These are phyloP conservation scores for Dendrobium catenatum DNA, from an alignment of 106 monocot species.

Conservation along the genomic window DNA sequence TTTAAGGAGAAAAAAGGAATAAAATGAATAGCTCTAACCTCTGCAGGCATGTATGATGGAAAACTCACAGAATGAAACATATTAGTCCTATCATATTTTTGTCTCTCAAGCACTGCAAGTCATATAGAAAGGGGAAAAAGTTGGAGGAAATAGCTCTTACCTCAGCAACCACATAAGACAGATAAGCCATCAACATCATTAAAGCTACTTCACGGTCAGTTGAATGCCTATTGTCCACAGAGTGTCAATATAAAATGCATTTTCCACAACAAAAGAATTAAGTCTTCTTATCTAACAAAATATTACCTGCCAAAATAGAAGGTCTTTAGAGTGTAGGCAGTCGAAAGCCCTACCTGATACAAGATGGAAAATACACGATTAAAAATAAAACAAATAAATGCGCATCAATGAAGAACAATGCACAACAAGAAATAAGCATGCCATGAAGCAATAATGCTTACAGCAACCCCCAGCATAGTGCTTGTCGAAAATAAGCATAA, in stretches of 20 bases:
- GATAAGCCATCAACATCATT: constrained; percentile 80
- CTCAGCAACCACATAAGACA: constrained; percentile 91
- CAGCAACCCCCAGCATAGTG: constrained; percentile 67
- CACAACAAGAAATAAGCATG: not conserved
- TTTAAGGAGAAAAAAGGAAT: too few relatives aligned
- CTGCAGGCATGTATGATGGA: too few relatives aligned
- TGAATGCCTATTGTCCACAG: constrained; percentile 56
- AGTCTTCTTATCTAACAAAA: constrained; percentile 8
- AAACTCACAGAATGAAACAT: too few relatives aligned
- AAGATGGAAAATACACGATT: not conserved
- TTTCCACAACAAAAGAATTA: not conserved
- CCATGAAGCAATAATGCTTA: constrained; percentile 27
- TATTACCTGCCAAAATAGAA: constrained; percentile 69
- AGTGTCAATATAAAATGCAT: constrained; percentile 4
- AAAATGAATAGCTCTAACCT: too few relatives aligned
- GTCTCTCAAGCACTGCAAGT: too few relatives aligned
- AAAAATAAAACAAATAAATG: not conserved
- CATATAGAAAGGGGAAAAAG: not conserved
- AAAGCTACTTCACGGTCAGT: constrained; percentile 79
- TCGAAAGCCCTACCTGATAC: constrained; percentile 62
- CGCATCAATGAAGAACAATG: not conserved
- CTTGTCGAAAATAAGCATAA: constrained; percentile 67
- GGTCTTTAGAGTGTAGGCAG: constrained; percentile 62
- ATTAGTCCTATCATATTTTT: too few relatives aligned
- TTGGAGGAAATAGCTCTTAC: constrained; percentile 18